phyloP scores from a whole-genome alignment of 768 basidiomycete species.

The Hortiboletus flavorubellus region DNA sequence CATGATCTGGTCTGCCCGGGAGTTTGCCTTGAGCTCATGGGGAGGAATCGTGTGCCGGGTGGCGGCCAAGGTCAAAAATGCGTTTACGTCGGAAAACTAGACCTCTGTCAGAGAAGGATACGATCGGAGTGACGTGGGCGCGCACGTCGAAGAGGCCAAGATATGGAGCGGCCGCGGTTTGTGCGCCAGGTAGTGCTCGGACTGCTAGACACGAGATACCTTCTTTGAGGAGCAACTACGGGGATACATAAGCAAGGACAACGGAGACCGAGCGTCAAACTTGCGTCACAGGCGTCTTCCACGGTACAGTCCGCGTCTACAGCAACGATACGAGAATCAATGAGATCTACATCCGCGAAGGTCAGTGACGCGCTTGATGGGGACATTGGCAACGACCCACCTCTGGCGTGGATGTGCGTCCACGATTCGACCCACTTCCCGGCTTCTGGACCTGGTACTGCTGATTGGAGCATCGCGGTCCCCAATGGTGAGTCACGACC shows the following conservation, averaged over 20 bases:
- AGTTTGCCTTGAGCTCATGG: conserved; percentile 57
- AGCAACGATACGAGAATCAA: conserved; percentile 63
- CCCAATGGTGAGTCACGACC: conserved; percentile 19
- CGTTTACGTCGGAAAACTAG: conserved; percentile 83
- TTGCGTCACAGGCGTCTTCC: conserved; percentile 79
- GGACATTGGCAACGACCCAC: conserved; percentile 33
- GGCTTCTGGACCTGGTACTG: conserved; percentile 30
- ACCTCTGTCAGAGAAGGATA: conserved; percentile 4
- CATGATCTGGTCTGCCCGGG: conserved; percentile 65
- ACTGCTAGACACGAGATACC: conserved; percentile 66
- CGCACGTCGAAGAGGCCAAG: conserved; percentile 76
- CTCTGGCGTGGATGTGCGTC: conserved; percentile 53
- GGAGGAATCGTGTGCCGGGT: conserved; percentile 65
- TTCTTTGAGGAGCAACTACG: conserved; percentile 59
- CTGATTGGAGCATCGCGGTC: conserved; percentile 9
- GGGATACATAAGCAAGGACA: not conserved
- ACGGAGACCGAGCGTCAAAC: conserved; percentile 16
- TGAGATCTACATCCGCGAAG: conserved; percentile 47
- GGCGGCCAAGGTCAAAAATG: conserved; percentile 81
- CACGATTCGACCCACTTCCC: conserved; percentile 59
- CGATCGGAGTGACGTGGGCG: not conserved
- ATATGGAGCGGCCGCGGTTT: conserved; percentile 28
- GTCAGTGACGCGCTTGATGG: not conserved
- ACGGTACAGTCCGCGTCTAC: conserved; percentile 72
- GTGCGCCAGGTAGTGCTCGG: conserved; percentile 31